Base-by-base conservation (phyloP, 2,329 filamentous ascomycete species). In the Neopestalotiopsis sp. region DNA sequence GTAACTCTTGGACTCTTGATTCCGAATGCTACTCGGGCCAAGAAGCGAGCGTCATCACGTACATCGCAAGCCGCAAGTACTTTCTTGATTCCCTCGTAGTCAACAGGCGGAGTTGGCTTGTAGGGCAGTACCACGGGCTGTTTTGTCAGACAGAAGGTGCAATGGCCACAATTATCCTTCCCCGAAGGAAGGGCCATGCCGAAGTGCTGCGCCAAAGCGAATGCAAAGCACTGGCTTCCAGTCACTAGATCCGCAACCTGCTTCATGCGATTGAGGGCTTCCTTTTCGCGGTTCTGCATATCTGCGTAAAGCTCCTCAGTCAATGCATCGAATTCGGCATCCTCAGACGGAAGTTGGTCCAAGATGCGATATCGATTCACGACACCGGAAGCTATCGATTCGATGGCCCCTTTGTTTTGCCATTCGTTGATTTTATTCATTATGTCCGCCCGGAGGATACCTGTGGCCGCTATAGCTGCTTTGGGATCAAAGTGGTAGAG, bases 21-120 rank as follows among this genome's bases (percentile, higher is more conserved):
- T 0, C 89, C 89, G 74, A 90, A 91, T 0, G 88, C 89, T 4
- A 91, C 78, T 24, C 86, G 82, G 0, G 89, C 87, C 34, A 91
- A 78, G 71, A 90, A 87, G 13, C 89, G 78, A 2, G 89, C 82
- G 74, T 91, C 89, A 61, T 91, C 86, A 2, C 87, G 81, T 1
- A 85, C 82, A 0, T 77, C 72, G 13, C 85, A 84, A 0, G 76
- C 79, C 0, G 76, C 70, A 1, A 91, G 76, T 0, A 91, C 77
- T 1, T 73, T 75, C 6, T 76, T 68, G 61, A 90, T 85, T 0
- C 79, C 79, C 0, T 69, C 69, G 0, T 72, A 67, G 67, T 88
- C 78, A 3, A 87, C 79, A 0, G 74, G 71, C 17, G 81, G 79
- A 0, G 77, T 78, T 9, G 81, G 78, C 34, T 79, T 81, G 0